Base-by-base conservation (phyloP, 2,329 filamentous ascomycete genomes). In the Beauveria sp. region DNA sequence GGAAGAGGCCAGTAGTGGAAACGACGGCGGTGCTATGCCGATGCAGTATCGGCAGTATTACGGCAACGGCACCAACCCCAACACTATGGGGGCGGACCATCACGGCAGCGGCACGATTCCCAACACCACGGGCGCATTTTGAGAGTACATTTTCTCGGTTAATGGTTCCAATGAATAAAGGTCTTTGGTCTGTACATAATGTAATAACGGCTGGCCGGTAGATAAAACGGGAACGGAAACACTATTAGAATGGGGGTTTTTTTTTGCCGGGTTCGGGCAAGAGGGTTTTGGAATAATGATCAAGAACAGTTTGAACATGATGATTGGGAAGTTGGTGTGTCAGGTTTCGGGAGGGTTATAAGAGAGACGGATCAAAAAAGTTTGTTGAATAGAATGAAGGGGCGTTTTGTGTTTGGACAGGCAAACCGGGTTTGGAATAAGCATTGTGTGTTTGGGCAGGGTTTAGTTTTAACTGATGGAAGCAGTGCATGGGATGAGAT, bases 1-100 rank as follows among this genome's bases (percentile, higher is more conserved):
- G 58, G 68, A 71, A 50, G 64, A 68, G 51, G 65, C 55, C 8
- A 63, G 34, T 14, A 47, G 42, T n/a, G 34, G 9, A 46, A 43
- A 14, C 12, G 34, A 38, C 12, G 12, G 34, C n/a, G 9, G n/a
- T 28, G 8, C 18, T 42, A 26, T 47, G 30, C 46, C 46, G 28
- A 40, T 42, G n/a, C 22, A 10, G 14, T 52, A 26, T 26, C 43
- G 20, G 47, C 34, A 16, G 34, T 38, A 38, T 40, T 46, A 34
- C 28, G 14, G 18, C 55, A 34, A 34, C 28, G 20, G 47, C 46
- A 20, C 56, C 54, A 0, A 5, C n/a, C 22, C 49, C 46, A 61
- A 60, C 46, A 7, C 28, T 28, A 9, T 24, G 22, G 22, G 22
- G 22, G 22, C 22, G 3, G 22, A 28, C 28, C 7, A 28, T 28